These are phyloP conservation scores for Calvatia gigantea DNA, from an alignment of 768 basidiomycete genomes.

Conservation along the genomic window DNA sequence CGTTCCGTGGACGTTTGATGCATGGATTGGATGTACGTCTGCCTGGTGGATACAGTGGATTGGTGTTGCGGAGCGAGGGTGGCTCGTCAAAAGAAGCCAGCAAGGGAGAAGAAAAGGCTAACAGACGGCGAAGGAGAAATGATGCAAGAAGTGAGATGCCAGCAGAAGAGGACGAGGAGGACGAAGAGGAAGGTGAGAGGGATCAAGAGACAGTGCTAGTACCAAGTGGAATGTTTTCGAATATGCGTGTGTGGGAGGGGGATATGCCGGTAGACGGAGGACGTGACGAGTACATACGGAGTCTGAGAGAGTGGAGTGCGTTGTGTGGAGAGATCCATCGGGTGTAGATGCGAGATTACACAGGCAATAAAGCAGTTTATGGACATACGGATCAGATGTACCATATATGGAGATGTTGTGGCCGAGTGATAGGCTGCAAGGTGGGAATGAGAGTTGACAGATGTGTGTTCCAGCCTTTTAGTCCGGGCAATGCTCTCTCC, in stretches of 20 bases:
- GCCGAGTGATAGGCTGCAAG: background rate
- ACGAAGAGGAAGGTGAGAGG: slow-evolving; percentile 15
- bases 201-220: slow-evolving; percentile 30
- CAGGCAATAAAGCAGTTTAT: slow-evolving; percentile 7
- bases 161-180: background rate
- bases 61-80: slow-evolving; percentile 40
- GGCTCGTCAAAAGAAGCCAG: background rate
- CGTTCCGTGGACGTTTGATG: slow-evolving; percentile 74
- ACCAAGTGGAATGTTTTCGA: slow-evolving; percentile 55
- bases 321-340: background rate
- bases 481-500: background rate
- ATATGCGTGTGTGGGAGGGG: slow-evolving; percentile 73
- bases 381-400: background rate
- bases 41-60: slow-evolving; percentile 65
- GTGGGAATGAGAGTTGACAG: slow-evolving; percentile 2
- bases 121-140: background rate
- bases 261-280: slow-evolving; percentile 69
- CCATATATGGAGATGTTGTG: background rate
- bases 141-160: background rate
- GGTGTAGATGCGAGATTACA: no score
- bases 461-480: background rate
- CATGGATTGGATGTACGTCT: slow-evolving; percentile 61
- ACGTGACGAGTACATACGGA: slow-evolving; percentile 67
- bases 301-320: slow-evolving; percentile 64
- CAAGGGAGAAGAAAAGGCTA: background rate